A percentile compares a stretch with the other conserved stretches of the same genome.
Conservation (phyloP, 805 yeast species). For the Saccharomyces jurei region DNA sequence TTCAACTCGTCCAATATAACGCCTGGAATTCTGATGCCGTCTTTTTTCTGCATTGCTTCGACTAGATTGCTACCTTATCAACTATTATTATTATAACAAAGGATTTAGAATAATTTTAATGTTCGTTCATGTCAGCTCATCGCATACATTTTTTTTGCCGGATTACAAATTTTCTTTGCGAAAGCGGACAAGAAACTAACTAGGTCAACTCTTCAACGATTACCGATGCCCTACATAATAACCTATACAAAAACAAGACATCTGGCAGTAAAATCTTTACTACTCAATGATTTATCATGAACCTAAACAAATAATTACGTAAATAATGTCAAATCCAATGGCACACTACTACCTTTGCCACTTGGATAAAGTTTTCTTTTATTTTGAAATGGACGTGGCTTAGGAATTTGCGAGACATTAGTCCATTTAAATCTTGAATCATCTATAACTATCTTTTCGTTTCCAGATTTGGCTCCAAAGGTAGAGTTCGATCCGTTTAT, state of each 20-base stretch:
- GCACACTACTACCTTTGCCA: slow-evolving; percentile 90
- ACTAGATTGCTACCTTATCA: slow-evolving; percentile 2
- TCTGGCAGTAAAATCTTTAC: not conserved
- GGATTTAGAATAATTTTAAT: not conserved
- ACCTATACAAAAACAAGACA: not conserved
- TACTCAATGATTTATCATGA: not conserved
- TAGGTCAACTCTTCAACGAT: not conserved
- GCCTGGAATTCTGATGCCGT: slow-evolving; percentile 52
- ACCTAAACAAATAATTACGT: slow-evolving; percentile 4
- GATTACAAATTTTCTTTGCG: not conserved
- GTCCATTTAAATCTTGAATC: slow-evolving; percentile 63
- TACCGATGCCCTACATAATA: not conserved
- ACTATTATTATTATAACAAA: not conserved
- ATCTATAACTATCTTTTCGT: slow-evolving; percentile 43
- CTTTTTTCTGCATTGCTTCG: slow-evolving; percentile 13
- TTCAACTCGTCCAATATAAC: slow-evolving; percentile 45
- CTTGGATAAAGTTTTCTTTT: slow-evolving; percentile 80
- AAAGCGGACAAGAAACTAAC: not conserved
- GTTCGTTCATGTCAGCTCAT: slow-evolving; percentile 3
- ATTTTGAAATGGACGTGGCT: slow-evolving; percentile 74
- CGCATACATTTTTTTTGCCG: slow-evolving; percentile 7
- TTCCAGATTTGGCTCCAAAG: not conserved
- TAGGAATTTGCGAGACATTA: slow-evolving; percentile 65
- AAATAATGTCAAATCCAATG: slow-evolving; percentile 50
- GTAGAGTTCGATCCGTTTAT: slow-evolving; percentile 23